These are phyloP conservation scores for Neurospora cerealis DNA, from an alignment of 495 filamentous ascomycete genomes.

Conservation along the genomic window DNA sequence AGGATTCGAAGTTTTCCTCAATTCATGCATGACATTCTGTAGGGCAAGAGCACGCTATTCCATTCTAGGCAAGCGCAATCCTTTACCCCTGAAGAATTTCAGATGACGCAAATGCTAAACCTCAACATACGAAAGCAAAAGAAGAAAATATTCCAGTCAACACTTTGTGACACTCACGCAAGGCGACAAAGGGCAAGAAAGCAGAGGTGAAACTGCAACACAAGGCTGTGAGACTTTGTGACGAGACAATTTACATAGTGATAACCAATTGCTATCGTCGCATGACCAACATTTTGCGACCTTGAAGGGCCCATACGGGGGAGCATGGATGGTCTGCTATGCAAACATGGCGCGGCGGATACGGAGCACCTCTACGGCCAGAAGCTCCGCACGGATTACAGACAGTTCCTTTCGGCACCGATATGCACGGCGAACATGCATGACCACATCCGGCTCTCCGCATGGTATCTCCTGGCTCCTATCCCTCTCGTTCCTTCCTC, in stretches of 20 bases:
- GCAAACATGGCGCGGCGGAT: not conserved
- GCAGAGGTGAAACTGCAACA: not conserved
- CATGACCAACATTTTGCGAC: not conserved
- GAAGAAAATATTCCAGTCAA: not conserved
- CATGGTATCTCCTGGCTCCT: not conserved
- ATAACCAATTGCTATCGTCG: not conserved
- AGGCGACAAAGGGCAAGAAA: not conserved
- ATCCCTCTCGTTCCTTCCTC: not conserved
- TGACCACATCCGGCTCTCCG: not conserved
- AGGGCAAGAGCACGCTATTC: not conserved
- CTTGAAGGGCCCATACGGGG: not conserved
- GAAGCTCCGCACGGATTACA: not conserved
- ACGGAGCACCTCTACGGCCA: not conserved
- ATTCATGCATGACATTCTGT: not conserved
- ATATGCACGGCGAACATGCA: not conserved
- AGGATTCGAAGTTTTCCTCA: not conserved
- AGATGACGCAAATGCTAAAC: not conserved
- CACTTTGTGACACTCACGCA: not conserved
- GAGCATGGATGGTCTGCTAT: not conserved
- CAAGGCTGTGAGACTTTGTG: not conserved
- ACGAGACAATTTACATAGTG: not conserved
- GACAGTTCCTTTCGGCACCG: not conserved
- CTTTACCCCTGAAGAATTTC: not conserved
- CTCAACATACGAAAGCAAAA: not conserved
- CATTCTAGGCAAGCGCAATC: not conserved